A percentile compares a stretch with the other conserved stretches of the same genome.
phyloP scores from a whole-genome alignment of 108 stramenopile genomes.

The Cylindrotheca closterium region DNA sequence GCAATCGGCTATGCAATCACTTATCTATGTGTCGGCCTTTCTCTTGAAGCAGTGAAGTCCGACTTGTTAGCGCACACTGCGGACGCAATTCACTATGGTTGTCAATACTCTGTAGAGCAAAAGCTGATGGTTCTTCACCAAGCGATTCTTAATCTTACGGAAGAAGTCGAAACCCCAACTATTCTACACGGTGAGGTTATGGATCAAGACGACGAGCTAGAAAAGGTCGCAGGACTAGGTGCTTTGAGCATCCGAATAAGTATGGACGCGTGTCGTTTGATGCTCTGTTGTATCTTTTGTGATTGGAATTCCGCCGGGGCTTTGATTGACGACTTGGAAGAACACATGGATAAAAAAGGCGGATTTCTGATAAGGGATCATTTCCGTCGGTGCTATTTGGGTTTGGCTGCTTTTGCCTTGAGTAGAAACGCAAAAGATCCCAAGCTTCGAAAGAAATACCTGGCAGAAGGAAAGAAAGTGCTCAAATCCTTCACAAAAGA shows the following conservation, averaged over 20 bases:
- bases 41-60: constrained; percentile 19
- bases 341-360: constrained; percentile 4
- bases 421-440: too few relatives aligned
- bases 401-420: constrained; percentile 16
- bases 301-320: constrained; percentile 14
- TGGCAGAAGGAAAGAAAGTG: constrained; percentile 14
- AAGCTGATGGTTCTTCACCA: constrained; percentile 21
- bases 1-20: constrained; percentile 18
- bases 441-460: constrained; percentile 9
- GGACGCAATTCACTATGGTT: constrained; percentile 17
- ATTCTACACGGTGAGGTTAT: constrained; percentile 17
- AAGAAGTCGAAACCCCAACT: constrained; percentile 8
- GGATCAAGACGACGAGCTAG: constrained; percentile 14
- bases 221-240: constrained; percentile 9
- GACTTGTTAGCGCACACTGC: constrained; percentile 20
- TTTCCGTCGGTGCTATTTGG: constrained; percentile 8
- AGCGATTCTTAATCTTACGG: constrained; percentile 27
- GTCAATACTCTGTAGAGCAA: constrained; percentile 7
- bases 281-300: constrained; percentile 24
- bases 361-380: constrained; percentile 1
- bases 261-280: constrained; percentile 23
- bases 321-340: constrained; percentile 14
- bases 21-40: constrained; percentile 27
- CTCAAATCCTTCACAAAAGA: constrained; percentile 8
- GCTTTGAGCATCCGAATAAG: constrained; percentile 28